These are phyloP conservation scores for Amanita muscaria DNA, from an alignment of 768 basidiomycete species.

Conservation along the genomic window DNA sequence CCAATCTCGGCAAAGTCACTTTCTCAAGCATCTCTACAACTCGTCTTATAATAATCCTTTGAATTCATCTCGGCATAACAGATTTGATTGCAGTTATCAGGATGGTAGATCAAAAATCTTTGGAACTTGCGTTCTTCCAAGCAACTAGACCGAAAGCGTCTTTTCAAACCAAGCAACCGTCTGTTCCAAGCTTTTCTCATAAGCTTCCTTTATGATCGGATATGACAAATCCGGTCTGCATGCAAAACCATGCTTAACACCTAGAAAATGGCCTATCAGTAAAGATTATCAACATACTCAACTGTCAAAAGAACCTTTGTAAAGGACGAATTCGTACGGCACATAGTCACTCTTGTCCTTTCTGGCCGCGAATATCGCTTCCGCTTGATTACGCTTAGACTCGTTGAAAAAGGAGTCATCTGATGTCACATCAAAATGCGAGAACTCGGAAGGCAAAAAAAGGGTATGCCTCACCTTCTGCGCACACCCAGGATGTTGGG, in stretches of 20 bases:
- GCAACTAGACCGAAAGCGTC: conserved; percentile 21
- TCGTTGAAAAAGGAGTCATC: conserved; percentile 31
- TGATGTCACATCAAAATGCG: conserved; percentile 9
- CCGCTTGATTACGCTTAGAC: conserved; percentile 21
- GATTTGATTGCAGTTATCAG: too few relatives aligned
- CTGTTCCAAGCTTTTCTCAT: conserved; percentile 34
- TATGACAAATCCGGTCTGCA: conserved; percentile 30
- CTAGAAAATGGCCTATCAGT: conserved; percentile 14
- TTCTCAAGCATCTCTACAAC: too few relatives aligned
- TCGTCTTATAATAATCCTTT: too few relatives aligned
- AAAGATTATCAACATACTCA: background rate
- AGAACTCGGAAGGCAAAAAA: background rate
- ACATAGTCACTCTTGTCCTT: conserved; percentile 28
- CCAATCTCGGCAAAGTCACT: too few relatives aligned
- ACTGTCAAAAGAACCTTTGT: conserved; percentile 26
- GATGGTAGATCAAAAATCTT: too few relatives aligned
- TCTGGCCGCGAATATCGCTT: conserved; percentile 28
- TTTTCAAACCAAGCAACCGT: conserved; percentile 39
- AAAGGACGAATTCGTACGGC: conserved; percentile 37
- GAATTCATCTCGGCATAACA: too few relatives aligned
- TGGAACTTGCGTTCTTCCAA: too few relatives aligned
- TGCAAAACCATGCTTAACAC: conserved; percentile 39
- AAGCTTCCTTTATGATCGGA: conserved; percentile 31
- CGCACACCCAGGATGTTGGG: conserved; percentile 31
- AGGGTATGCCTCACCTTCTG: conserved; percentile 26